phyloP scores from a whole-genome alignment of 2,329 filamentous ascomycete species.

The Hymenoscyphus linearis region DNA sequence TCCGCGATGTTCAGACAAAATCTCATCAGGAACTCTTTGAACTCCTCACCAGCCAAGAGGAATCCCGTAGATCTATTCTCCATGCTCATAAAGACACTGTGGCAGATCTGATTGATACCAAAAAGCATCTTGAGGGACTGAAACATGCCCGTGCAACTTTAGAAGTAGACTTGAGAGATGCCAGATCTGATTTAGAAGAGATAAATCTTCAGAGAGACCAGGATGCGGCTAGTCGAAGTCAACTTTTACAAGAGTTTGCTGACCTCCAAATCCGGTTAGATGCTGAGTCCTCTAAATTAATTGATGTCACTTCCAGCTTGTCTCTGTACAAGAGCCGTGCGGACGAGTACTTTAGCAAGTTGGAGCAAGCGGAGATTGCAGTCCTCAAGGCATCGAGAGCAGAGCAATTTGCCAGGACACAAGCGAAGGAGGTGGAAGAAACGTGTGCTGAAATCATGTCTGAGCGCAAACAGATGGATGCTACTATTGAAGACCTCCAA shows the following conservation, averaged over 20 bases:
- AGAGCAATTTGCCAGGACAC: slow-evolving; percentile 88
- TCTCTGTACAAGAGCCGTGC: slow-evolving; percentile 86
- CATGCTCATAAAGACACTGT: slow-evolving; percentile 82
- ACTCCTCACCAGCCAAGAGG: slow-evolving; percentile 86
- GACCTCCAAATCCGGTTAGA: slow-evolving; percentile 92
- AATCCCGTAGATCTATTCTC: slow-evolving; percentile 74
- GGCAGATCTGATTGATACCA: slow-evolving; percentile 79
- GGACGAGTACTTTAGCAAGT: slow-evolving; percentile 94
- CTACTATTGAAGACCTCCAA: slow-evolving; percentile 81
- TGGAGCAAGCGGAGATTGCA: slow-evolving; percentile 93
- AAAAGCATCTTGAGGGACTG: slow-evolving; percentile 79
- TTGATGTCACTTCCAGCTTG: slow-evolving; percentile 78
- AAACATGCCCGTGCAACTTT: slow-evolving; percentile 73
- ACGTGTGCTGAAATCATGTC: slow-evolving; percentile 86
- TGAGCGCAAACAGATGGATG: slow-evolving; percentile 86
- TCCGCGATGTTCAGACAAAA: slow-evolving; percentile 86
- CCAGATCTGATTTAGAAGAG: slow-evolving; percentile 77
- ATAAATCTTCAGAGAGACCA: slow-evolving; percentile 74
- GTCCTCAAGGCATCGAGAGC: slow-evolving; percentile 88
- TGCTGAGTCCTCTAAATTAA: slow-evolving; percentile 76
- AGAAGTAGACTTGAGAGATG: slow-evolving; percentile 83
- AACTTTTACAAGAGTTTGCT: slow-evolving; percentile 86
- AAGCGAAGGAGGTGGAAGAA: slow-evolving; percentile 87
- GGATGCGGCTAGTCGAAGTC: slow-evolving; percentile 78
- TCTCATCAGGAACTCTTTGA: slow-evolving; percentile 94